Percentiles rank a stretch among this genome's conserved stretches.
Evolutionary conservation across 495 filamentous ascomycete species (phyloP).

Genomic region (Corynascus novoguineensis): DNA sequence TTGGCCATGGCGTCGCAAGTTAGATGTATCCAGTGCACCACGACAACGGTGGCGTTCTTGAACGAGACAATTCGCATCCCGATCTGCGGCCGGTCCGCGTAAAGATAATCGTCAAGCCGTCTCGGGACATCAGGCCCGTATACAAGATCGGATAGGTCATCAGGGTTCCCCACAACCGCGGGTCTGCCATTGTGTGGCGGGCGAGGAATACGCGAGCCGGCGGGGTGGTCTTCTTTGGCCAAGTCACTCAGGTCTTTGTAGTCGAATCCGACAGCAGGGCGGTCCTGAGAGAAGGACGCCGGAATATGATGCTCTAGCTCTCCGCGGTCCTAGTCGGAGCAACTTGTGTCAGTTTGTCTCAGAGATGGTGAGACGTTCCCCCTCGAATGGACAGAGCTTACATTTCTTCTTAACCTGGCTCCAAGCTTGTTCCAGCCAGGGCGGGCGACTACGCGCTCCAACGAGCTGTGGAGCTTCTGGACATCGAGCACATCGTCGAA

Average conservation of each 20-base stretch:
- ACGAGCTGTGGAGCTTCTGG: too few species aligned
- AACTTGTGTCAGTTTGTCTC: too few species aligned
- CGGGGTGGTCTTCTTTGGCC: conserved; percentile 28
- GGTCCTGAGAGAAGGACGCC: conserved; percentile 25
- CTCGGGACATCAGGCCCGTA: conserved; percentile 22
- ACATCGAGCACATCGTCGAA: too few species aligned
- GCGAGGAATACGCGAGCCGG: conserved; percentile 28
- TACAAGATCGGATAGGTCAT: conserved; percentile 23
- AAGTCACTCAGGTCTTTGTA: conserved; percentile 24
- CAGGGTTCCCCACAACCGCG: conserved; percentile 22
- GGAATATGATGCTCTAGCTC: conserved; percentile 44
- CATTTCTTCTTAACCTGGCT: too few species aligned
- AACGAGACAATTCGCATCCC: conserved; percentile 32
- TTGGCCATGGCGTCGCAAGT: conserved; percentile 27
- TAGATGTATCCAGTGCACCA: conserved; percentile 32
- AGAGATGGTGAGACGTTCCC: too few species aligned
- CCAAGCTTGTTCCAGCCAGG: too few species aligned
- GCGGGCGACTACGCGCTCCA: too few species aligned
- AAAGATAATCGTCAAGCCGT: conserved; percentile 19
- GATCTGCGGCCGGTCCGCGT: conserved; percentile 17
- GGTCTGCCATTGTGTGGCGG: conserved; percentile 15
- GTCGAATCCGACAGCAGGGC: conserved; percentile 33
- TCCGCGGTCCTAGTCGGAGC: neutral
- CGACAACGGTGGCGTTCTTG: conserved; percentile 28
- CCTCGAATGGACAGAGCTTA: too few species aligned